Base-by-base conservation (phyloP, 148 eudicot species). In the Rhododendron mucronatum region DNA sequence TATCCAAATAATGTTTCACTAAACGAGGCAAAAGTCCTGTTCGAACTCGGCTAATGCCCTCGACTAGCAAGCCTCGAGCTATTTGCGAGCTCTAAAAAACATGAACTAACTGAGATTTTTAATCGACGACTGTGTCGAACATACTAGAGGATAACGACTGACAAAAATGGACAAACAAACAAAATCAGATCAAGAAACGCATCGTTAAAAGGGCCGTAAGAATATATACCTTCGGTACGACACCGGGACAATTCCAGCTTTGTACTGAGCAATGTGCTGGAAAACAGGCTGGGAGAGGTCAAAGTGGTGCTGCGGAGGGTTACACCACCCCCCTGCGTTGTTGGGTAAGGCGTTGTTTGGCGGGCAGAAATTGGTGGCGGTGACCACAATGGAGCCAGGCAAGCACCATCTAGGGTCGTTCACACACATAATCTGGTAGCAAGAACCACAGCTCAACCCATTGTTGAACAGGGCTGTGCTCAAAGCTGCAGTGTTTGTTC, bases 361-460 rank as follows among this genome's bases (percentile, higher is more conserved):
- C 1, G 96, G 96, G 88, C 96, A 94, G 89, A 94, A 94, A 81
- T 95, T 95, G 26, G 96, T 95, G 35, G 98, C 98, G 0, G 96
- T 94, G 15, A 95, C 94, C 21, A 88, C 47, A 80, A 95, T 95
- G 48, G 94, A 65, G 3, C 95, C 95, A 10, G 93, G 92, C 23
- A 93, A 80, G 86, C 98, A 95, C 95, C 93, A 94, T 87, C 85
- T 87, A 14, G 82, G 89, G 89, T 93, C 98, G 78, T 84, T 81
- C 63, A 75, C 93, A 44, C 98, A 95, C 87, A 59, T 87, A 26
- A 95, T 94, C 85, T 92, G 89, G 47, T 88, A 95, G 88, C 98
- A 95, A 15, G 98, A 93, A 16, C 98, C 98, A 86, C 98, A 95
- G 57, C 97, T 89, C 33, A 95, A 63, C 16, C 95, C 98, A 80